These are phyloP conservation scores for Chlorella variabilis DNA, from an alignment of 163 green algal species.

Conservation along the genomic window DNA sequence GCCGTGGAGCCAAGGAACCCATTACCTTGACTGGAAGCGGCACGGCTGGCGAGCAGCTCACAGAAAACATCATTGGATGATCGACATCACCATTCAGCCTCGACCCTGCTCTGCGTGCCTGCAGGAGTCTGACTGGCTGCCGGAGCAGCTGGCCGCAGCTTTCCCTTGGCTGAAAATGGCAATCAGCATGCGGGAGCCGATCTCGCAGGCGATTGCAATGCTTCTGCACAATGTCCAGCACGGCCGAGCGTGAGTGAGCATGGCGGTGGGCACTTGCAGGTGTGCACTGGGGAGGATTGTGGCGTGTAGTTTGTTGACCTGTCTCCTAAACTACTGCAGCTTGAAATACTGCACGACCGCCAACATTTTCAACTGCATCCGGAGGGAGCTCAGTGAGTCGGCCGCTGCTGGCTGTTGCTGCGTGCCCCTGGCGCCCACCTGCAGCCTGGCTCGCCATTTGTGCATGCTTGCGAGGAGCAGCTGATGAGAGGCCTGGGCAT, in stretches of 20 bases:
- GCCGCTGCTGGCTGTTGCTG: neutral
- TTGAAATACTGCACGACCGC: neutral
- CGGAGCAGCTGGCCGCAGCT: neutral
- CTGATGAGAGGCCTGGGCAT: neutral
- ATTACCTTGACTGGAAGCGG: too few relatives aligned
- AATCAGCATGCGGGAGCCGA: constrained; percentile 36
- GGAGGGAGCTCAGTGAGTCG: neutral
- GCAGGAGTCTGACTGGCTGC: constrained; percentile 14
- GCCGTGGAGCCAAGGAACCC: neutral
- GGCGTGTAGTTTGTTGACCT: too few relatives aligned
- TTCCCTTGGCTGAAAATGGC: constrained; percentile 46
- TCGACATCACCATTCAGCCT: too few relatives aligned
- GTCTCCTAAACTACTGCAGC: neutral
- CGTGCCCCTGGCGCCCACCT: too few relatives aligned
- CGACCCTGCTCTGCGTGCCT: neutral
- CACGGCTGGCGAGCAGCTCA: too few relatives aligned
- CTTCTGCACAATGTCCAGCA: constrained; percentile 33
- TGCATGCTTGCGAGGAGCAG: too few relatives aligned
- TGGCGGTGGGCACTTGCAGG: too few relatives aligned
- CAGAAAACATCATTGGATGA: too few relatives aligned
- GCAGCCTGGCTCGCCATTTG: too few relatives aligned
- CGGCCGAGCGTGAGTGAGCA: neutral
- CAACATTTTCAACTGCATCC: neutral
- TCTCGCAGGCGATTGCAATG: constrained; percentile 42
- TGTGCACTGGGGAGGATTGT: too few relatives aligned